These are phyloP conservation scores for Coleophoma crateriformis DNA, from an alignment of 2,329 filamentous ascomycete species.

Conservation along the genomic window DNA sequence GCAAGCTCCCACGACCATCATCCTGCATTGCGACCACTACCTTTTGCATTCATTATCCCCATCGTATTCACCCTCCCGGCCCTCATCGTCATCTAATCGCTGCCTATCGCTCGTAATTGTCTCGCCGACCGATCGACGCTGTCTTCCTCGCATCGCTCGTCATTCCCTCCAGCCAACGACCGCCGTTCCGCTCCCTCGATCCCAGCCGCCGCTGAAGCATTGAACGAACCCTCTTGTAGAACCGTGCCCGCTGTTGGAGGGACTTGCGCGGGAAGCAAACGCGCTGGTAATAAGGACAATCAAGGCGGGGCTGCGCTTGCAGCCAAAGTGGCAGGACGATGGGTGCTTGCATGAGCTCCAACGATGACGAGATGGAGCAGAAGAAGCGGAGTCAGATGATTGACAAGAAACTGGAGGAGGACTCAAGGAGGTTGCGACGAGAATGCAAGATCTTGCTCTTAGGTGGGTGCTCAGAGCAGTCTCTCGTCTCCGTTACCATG, in stretches of 20 bases:
- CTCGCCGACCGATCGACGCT: too few relatives aligned
- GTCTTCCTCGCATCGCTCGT: too few relatives aligned
- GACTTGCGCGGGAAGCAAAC: background rate
- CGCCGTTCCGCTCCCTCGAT: too few relatives aligned
- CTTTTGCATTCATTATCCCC: too few relatives aligned
- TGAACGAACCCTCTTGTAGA: background rate
- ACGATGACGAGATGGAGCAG: conserved; percentile 75
- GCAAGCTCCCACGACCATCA: too few relatives aligned
- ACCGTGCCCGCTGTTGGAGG: background rate
- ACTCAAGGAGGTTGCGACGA: conserved; percentile 83
- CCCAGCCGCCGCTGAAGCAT: background rate
- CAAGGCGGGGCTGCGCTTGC: conserved; percentile 22
- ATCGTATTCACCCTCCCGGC: too few relatives aligned
- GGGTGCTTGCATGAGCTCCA: conserved; percentile 90
- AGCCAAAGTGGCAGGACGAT: conserved; percentile 45
- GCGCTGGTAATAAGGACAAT: conserved; percentile 7
- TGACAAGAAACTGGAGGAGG: conserved; percentile 88
- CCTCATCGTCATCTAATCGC: too few relatives aligned
- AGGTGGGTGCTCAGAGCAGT: conserved; percentile 51
- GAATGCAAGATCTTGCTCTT: conserved; percentile 98
- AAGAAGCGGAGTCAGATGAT: conserved; percentile 97
- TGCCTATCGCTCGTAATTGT: too few relatives aligned
- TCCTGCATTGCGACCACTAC: too few relatives aligned
- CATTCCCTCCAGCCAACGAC: too few relatives aligned
- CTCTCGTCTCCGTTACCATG: background rate